A percentile compares a stretch with the other conserved stretches of the same genome.
phyloP scores from a whole-genome alignment of 139 green algal genomes.

The Coccomyxa sp. region DNA sequence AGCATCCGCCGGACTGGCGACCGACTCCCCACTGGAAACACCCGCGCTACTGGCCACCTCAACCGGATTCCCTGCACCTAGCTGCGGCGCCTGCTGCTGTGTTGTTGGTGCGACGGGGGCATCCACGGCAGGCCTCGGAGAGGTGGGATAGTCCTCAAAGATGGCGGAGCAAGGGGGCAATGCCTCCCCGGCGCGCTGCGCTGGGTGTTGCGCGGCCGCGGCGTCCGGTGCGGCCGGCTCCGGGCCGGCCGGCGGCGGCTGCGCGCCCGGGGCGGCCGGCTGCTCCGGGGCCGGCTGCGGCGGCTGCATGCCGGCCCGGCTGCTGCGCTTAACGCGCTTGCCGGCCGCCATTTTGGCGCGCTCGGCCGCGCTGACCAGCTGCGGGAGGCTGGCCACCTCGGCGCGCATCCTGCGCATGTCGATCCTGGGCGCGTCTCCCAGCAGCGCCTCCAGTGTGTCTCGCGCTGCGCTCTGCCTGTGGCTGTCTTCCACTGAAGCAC shows the following conservation, averaged over 20 bases:
- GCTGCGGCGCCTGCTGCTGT: background rate
- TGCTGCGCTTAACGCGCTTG: no score
- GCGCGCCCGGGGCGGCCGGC: no score
- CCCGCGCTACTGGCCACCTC: no score
- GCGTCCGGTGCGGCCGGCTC: background rate
- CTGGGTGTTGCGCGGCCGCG: no score
- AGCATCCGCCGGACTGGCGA: background rate
- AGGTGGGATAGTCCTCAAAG: no score
- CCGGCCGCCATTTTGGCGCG: no score
- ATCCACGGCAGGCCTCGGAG: no score
- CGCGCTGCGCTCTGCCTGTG: background rate
- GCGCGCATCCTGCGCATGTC: background rate
- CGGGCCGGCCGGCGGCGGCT: no score
- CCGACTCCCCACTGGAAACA: no score
- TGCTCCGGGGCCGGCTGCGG: no score
- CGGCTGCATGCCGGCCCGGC: background rate
- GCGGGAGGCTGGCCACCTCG: background rate
- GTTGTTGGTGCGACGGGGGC: background rate
- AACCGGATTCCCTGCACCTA: background rate
- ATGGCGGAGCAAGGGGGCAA: no score
- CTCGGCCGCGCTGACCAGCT: background rate
- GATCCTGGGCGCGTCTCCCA: background rate
- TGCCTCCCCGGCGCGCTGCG: background rate
- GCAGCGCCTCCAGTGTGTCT: background rate
- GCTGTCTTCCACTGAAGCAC: background rate